Evolutionary conservation across 73 alveolate genomes (phyloP), one percentile per base, ranked within the genome.

Genomic region (Stentor roeselii): DNA sequence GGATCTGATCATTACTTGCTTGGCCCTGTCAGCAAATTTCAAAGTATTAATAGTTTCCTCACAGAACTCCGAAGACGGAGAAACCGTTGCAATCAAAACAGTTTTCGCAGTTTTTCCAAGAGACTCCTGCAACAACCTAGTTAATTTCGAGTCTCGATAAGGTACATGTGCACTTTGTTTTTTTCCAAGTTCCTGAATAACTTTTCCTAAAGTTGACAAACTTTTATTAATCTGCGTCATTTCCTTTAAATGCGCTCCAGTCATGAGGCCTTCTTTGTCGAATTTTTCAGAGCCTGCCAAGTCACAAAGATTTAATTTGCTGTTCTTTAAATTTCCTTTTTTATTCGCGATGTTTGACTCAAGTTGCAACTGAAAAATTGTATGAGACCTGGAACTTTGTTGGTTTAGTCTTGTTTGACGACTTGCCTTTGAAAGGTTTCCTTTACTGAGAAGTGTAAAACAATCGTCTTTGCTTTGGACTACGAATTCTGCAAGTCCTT

Each of bases 361-460:
- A 6, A 97, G 98, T 42, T 87, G 94, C 59, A 97, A 94, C 82
- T 93, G 97, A 92, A 97, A 97, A 60, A 97, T 98, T 4, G 99
- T 98, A 92, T 97, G 99, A 21, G 98, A 93, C 41, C 99, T 76
- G 3, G 97, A 90, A 3, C 98, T 91, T n/a, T 95, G 98, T 86
- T 96, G 99, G 87, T 97, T 97, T 96, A 96, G 95, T 84, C 90
- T 92, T 4, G 98, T 97, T 78, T 94, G 87, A n/a, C 98, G 94
- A 35, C 95, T 95, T 37, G 94, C 96, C 61, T 98, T 83, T 36
- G 91, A 84, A 60, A 86, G 40, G 4, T 97, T 97, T 3, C 99
- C 99, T 89, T 93, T 88, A 84, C 94, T 88, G 89, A 96, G 86
- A 11, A 94, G 88, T 32, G 94, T 61, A 90, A 92, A 92, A n/a